phyloP scores from a whole-genome alignment of 805 yeast species.

The Lachancea dasiensis region DNA sequence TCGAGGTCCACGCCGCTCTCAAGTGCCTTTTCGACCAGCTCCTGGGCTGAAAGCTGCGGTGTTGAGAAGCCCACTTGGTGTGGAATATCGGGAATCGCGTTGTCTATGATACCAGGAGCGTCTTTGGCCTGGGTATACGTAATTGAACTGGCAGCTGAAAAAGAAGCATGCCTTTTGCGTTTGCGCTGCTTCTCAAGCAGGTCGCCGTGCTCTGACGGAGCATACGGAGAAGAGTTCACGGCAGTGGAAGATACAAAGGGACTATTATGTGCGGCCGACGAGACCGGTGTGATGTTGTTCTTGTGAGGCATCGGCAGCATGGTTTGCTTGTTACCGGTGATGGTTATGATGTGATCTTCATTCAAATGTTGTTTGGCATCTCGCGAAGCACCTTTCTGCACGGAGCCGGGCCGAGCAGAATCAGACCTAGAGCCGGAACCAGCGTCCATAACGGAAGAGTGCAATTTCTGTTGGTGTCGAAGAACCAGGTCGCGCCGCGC shows the following conservation, averaged over 20 bases:
- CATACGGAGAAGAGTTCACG: background rate
- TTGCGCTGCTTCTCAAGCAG: constrained; percentile 12
- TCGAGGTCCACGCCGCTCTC: constrained; percentile 26
- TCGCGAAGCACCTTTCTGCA: too few relatives aligned
- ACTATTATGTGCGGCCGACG: too few relatives aligned
- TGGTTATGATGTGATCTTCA: constrained; percentile 33
- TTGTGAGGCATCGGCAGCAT: constrained; percentile 29
- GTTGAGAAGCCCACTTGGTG: constrained; percentile 75
- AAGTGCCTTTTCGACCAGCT: constrained; percentile 32
- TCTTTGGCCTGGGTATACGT: constrained; percentile 27
- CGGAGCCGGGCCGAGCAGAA: background rate
- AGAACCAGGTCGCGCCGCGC: constrained; percentile 84
- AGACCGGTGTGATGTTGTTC: background rate
- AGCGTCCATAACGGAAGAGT: constrained; percentile 44
- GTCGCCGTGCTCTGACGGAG: background rate
- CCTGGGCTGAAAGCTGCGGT: constrained; percentile 60
- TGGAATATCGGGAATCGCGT: constrained; percentile 36
- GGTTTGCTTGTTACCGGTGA: constrained; percentile 36
- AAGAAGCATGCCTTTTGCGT: constrained; percentile 39
- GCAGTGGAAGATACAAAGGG: too few relatives aligned
- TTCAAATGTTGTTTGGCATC: constrained; percentile 27
- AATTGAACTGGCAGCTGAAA: constrained; percentile 38
- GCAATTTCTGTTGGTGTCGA: constrained; percentile 92
- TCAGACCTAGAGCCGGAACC: constrained; percentile 10
- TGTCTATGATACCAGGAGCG: constrained; percentile 10